Evolutionary conservation across 106 monocot genomes (phyloP), one percentile per base, ranked within the genome.

Genomic region (Posidonia australis): DNA sequence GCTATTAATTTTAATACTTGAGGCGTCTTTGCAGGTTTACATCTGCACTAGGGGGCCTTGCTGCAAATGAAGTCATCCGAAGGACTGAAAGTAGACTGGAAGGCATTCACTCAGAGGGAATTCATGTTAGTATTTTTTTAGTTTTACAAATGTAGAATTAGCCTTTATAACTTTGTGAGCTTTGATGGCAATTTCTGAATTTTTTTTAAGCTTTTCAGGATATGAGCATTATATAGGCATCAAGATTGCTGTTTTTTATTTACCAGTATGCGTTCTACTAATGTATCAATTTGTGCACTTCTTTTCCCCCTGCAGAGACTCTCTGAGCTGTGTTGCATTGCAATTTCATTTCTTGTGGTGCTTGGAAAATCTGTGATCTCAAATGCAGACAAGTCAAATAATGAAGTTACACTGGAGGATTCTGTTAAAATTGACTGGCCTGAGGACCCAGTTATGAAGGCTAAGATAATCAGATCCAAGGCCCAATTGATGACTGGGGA

Each of bases 311-410:
- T 82, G 79, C 84, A 93, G 93, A 85, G 89, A 69, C 47, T 93
- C 22, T 93, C 93, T 21, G 93, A 93, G 57, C 63, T 93, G 19
- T 93, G 93, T 62, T 89, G 86, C 73, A 78, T 79, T 83, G 86
- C 74, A 1, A 74, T 89, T n/a, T 81, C 88, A 68, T 83, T 86
- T 74, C 81, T 93, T 69, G 65, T 89, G 60, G 73, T 69, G 19
- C 71, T 89, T 43, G 86, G 93, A 28, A 93, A 89, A 49, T 93
- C 93, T 0, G 74, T 86, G 30, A 86, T 93, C 30, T 84, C 89
- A 46, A 76, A 60, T 70, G 65, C 80, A 67, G 85, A 77, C 65
- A 81, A 84, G 70, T 60, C 73, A 25, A 74, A 64, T 20, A 68
- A 18, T 62, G 77, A 79, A 70, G 77, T 77, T 45, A 13, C 17